Evolutionary conservation across 805 yeast genomes (phyloP), one percentile per base, ranked within the genome.

Genomic region (Yarrowia phangngaensis): DNA sequence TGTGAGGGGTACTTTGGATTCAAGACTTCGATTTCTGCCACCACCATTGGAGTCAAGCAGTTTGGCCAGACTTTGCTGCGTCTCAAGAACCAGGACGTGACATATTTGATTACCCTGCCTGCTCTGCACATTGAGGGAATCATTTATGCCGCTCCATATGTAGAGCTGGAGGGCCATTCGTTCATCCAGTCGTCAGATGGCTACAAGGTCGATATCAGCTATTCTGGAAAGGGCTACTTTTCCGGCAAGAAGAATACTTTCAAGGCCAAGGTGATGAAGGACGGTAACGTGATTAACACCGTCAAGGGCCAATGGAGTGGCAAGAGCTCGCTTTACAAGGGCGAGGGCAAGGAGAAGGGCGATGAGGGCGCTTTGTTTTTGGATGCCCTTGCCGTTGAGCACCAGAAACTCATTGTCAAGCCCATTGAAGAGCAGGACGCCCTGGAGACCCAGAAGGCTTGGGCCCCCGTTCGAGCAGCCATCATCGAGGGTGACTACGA

Each of bases 121-220:
- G 87, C 95, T 11, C 72, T 92, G 58, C 97, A 92, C 67, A 83
- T 90, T 53, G 98, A 90, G 68, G 97, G 98, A 20, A 76, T 90
- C 52, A 68, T 90, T 54, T 80, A 83, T 55, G 96, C 95, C 8
- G 74, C 95, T 2, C 98, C 98, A 20, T 90, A 82, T 65, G 95
- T 89, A 47, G 98, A 92, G 70, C 74, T 92, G 55, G 96, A 90
- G 61, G 94, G 94, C 52, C 79, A 79, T 56, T 76, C 94, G n/a
- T 79, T 72, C 60, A 86, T 92, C 62, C 94, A 84, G 66, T 73
- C 87, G 35, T 81, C 92, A 11, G 73, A 76, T 43, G 97, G 97
- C 16, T 81, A 80, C 66, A 64, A 74, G 54, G 75, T 88, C 12
- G 73, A 75, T 22, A 69, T 92, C 52, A 95, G 85, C 59, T 92